phyloP scores from a whole-genome alignment of 345 rosid genomes.

The Hevea brasiliensis region DNA sequence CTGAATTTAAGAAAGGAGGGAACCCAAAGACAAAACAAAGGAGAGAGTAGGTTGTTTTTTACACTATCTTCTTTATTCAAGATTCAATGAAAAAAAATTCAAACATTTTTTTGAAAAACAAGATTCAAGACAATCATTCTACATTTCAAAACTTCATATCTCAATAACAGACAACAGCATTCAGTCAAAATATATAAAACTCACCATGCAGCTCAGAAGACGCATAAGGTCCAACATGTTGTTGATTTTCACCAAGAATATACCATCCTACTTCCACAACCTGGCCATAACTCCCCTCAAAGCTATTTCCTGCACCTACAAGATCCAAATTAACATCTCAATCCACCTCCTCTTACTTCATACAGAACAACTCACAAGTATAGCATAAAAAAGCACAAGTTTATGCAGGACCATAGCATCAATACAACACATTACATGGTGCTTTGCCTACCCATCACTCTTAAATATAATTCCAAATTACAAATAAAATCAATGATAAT shows the following conservation, averaged over 20 bases:
- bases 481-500: background rate
- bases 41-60: background rate
- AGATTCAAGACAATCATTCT: slow-evolving; percentile 16
- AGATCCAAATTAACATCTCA: background rate
- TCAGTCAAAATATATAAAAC: slow-evolving; percentile 13
- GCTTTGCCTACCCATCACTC: too few species aligned
- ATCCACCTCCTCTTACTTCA: background rate
- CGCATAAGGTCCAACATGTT: slow-evolving; percentile 71
- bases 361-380: too few species aligned
- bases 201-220: slow-evolving; percentile 67
- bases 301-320: slow-evolving; percentile 14
- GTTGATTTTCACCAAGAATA: slow-evolving; percentile 69
- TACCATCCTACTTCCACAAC: slow-evolving; percentile 66
- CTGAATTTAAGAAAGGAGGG: slow-evolving; percentile 27
- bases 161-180: background rate
- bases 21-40: background rate
- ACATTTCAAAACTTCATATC: too few species aligned
- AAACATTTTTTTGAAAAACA: slow-evolving; percentile 8
- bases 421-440: background rate
- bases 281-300: background rate
- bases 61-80: slow-evolving; percentile 2
- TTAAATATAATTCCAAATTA: background rate
- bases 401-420: background rate
- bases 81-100: slow-evolving; percentile 5
- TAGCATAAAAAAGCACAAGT: too few species aligned